Percentiles rank a stretch among this genome's conserved stretches.
These are phyloP conservation scores for Mycena galericulata DNA, from an alignment of 768 basidiomycete species.

Conservation along the genomic window DNA sequence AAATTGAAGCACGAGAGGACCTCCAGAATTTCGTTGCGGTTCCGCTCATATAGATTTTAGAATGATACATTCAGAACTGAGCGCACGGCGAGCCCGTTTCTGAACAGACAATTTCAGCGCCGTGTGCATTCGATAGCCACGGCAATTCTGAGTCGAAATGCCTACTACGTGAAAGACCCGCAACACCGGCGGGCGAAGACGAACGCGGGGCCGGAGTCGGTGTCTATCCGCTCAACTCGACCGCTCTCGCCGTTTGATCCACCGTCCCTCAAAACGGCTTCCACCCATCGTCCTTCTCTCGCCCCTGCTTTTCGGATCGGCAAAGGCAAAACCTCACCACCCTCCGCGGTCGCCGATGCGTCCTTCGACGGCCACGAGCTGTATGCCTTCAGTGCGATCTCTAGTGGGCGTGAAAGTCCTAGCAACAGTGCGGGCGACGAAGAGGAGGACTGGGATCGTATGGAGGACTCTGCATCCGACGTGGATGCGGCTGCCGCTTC, in stretches of 20 bases:
- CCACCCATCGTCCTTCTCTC: constrained; percentile 84
- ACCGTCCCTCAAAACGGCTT: constrained; percentile 60
- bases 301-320: constrained; percentile 86
- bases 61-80: no score
- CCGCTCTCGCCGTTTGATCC: constrained; percentile 62
- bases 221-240: constrained; percentile 50
- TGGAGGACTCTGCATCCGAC: constrained; percentile 74
- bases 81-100: no score
- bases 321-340: constrained; percentile 54
- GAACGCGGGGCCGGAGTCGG: constrained; percentile 69
- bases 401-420: constrained; percentile 34
- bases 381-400: constrained; percentile 34
- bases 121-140: no score
- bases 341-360: constrained; percentile 35
- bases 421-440: constrained; percentile 51
- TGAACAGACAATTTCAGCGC: no score
- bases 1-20: no score
- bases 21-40: no score
- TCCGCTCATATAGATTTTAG: no score
- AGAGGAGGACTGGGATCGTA: constrained; percentile 85
- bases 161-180: no score
- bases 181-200: constrained; percentile 64
- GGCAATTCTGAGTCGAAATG: no score
- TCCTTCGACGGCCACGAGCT: constrained; percentile 28
- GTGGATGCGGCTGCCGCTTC: constrained; percentile 57